Evolutionary conservation across 257 asterid species (phyloP).

Genomic region (Capsicum baccatum): DNA sequence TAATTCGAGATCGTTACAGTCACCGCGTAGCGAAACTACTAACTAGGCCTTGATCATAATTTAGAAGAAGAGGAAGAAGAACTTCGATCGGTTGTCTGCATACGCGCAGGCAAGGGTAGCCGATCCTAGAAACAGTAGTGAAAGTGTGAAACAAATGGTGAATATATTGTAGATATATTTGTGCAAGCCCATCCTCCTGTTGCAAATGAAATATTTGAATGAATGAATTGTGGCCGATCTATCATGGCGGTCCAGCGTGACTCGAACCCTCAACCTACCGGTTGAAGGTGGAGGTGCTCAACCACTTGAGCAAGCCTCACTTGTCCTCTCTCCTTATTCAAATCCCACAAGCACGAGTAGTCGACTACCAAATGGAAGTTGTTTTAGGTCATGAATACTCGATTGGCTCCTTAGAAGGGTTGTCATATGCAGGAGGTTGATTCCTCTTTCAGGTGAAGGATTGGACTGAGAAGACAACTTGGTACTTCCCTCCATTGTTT

Average conservation of each 20-base stretch:
- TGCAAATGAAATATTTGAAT: constrained; percentile 79
- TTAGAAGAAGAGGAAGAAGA: constrained; percentile 89
- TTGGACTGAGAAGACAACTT: background rate
- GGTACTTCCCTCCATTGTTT: background rate
- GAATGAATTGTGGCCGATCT: constrained; percentile 91
- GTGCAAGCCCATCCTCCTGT: constrained; percentile 92
- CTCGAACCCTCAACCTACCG: too few species aligned
- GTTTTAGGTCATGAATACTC: constrained; percentile 62
- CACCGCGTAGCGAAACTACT: constrained; percentile 75
- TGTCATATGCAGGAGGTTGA: constrained; percentile 37
- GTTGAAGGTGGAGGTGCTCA: too few species aligned
- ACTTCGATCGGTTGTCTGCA: constrained; percentile 62
- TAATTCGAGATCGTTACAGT: constrained; percentile 11
- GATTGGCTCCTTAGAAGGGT: constrained; percentile 56
- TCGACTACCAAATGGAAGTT: constrained; percentile 60
- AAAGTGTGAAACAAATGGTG: constrained; percentile 62
- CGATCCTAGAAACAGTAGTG: constrained; percentile 67
- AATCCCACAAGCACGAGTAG: constrained; percentile 49
- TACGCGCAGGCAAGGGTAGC: constrained; percentile 82
- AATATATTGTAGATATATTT: constrained; percentile 84
- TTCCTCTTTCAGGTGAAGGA: constrained; percentile 1
- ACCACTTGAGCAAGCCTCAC: too few species aligned
- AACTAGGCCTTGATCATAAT: constrained; percentile 78
- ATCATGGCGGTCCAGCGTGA: constrained; percentile 54
- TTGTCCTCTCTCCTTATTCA: too few species aligned